Percentiles rank a stretch among this genome's conserved stretches.
Evolutionary conservation across 2,329 filamentous ascomycete genomes (phyloP).

Genomic region (Lasiodiplodia sp.): DNA sequence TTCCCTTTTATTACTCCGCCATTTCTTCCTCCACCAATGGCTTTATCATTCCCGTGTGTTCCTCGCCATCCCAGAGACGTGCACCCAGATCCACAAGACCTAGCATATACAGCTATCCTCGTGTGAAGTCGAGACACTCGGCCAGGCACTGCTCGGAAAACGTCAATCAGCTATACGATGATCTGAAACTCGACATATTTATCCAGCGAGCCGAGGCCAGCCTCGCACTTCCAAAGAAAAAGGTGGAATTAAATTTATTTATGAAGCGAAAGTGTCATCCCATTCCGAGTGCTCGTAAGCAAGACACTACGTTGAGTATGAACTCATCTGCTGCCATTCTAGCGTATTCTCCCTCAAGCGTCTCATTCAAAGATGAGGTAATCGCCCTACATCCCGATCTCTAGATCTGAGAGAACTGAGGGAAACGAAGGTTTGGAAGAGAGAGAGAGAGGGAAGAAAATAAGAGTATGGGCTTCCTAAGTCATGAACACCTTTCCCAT

Average conservation of each 20-base stretch:
- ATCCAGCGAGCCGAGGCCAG: background rate
- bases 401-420: background rate
- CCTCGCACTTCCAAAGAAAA: background rate
- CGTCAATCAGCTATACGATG: background rate
- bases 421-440: background rate
- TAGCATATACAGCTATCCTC: too few relatives aligned
- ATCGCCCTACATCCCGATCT: background rate
- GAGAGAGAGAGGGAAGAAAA: background rate
- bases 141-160: background rate
- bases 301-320: background rate
- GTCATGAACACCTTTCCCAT: conserved; percentile 17
- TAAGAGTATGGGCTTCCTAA: conserved; percentile 3
- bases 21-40: too few relatives aligned
- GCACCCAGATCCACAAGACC: too few relatives aligned
- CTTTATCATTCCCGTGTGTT: too few relatives aligned
- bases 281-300: background rate
- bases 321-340: background rate
- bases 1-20: too few relatives aligned
- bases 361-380: background rate
- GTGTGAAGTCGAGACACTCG: too few relatives aligned
- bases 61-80: too few relatives aligned
- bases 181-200: background rate
- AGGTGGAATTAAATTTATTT: conserved; percentile 3
- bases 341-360: background rate
- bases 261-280: background rate